phyloP scores from a whole-genome alignment of 805 yeast genomes.

The Wickerhamiella lipophila region DNA sequence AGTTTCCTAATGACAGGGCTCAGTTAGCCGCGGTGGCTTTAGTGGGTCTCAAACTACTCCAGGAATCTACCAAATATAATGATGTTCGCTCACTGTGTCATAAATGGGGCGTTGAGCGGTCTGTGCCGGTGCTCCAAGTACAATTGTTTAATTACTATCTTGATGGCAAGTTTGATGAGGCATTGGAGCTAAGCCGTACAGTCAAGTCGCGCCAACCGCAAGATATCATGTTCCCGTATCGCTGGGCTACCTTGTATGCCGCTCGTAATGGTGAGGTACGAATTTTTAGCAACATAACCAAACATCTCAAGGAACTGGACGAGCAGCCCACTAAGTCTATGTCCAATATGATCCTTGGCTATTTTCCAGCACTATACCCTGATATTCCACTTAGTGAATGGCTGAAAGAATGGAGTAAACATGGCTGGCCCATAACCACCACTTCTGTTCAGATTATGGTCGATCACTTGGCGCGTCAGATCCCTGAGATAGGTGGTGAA shows the following conservation, averaged over 20 bases:
- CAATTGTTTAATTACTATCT: background rate
- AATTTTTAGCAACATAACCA: slow-evolving; percentile 12
- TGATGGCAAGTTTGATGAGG: slow-evolving; percentile 1
- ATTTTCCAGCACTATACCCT: slow-evolving; percentile 15
- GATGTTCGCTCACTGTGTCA: background rate
- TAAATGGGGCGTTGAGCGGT: background rate
- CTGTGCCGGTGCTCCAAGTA: background rate
- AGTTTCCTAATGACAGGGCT: slow-evolving; percentile 3
- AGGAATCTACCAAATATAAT: slow-evolving; percentile 8
- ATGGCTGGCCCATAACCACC: slow-evolving; percentile 16
- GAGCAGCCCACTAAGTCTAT: slow-evolving; percentile 8
- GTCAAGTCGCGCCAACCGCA: background rate
- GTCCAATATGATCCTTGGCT: slow-evolving; percentile 14
- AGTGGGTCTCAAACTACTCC: slow-evolving; percentile 15
- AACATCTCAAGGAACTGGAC: slow-evolving; percentile 11
- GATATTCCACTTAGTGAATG: slow-evolving; percentile 14
- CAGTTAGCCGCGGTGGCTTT: slow-evolving; percentile 14
- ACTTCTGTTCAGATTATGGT: slow-evolving; percentile 5
- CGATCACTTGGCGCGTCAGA: slow-evolving; percentile 1
- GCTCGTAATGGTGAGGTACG: slow-evolving; percentile 10
- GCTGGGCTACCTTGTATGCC: slow-evolving; percentile 12
- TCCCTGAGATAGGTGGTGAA: background rate
- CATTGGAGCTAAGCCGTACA: slow-evolving; percentile 10
- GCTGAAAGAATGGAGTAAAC: slow-evolving; percentile 14
- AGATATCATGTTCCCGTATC: slow-evolving; percentile 4